Evolutionary conservation across 2,329 filamentous ascomycete species (phyloP).

Genomic region (Xenoacremonium recifei): DNA sequence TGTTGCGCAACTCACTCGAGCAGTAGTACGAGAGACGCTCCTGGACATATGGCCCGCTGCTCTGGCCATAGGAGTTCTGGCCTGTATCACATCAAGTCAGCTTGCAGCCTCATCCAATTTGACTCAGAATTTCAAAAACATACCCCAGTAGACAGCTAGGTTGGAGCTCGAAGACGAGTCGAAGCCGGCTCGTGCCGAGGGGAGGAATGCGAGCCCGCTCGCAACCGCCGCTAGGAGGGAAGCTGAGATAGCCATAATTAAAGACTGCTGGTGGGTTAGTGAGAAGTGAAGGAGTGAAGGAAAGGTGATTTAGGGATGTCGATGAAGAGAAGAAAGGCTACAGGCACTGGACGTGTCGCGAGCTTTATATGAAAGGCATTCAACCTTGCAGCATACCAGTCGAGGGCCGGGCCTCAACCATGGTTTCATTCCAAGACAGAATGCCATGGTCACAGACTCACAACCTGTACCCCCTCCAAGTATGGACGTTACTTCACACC

Average conservation of each 20-base stretch:
- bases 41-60: background rate
- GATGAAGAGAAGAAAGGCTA: background rate
- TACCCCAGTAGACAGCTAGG: conserved; percentile 1
- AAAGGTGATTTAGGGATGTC: background rate
- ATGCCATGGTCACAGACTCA: background rate
- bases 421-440: background rate
- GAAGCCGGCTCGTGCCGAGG: background rate
- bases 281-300: background rate
- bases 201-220: conserved; percentile 1
- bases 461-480: background rate
- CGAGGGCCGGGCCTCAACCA: background rate
- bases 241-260: background rate
- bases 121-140: background rate
- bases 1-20: background rate
- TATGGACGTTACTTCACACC: background rate
- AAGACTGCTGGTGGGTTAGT: background rate
- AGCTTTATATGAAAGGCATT: background rate
- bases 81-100: background rate
- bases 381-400: background rate
- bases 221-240: background rate
- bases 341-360: background rate
- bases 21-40: conserved; percentile 1
- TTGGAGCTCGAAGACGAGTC: background rate
- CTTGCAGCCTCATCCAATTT: background rate
- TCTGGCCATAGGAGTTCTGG: background rate